phyloP scores from a whole-genome alignment of 1,284 basidiomycete genomes.

The Ustilago sp. region DNA sequence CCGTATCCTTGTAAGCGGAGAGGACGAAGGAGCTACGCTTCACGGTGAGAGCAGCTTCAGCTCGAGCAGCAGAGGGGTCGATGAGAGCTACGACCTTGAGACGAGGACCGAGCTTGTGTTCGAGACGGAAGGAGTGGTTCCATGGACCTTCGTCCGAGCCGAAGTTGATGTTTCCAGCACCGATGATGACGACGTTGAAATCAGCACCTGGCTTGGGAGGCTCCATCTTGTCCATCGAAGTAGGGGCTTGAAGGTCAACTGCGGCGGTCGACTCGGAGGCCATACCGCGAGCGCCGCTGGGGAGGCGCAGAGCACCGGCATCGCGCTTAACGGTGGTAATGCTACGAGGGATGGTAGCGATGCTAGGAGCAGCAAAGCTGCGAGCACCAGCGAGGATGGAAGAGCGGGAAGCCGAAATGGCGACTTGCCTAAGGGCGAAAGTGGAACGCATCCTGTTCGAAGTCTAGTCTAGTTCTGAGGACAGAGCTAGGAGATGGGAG shows the following conservation, averaged over 20 bases:
- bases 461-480: not conserved
- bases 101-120: conserved; percentile 87
- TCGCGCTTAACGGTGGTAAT: conserved; percentile 26
- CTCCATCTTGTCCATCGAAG: conserved; percentile 68
- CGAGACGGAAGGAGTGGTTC: conserved; percentile 69
- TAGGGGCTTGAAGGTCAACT: conserved; percentile 61
- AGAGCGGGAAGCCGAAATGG: conserved; percentile 44
- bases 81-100: conserved; percentile 95
- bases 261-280: conserved; percentile 24
- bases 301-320: conserved; percentile 12
- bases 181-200: conserved; percentile 68
- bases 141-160: conserved; percentile 68
- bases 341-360: conserved; percentile 15
- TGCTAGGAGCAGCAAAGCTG: conserved; percentile 14
- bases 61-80: conserved; percentile 87
- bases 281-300: conserved; percentile 22
- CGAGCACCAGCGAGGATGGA: conserved; percentile 26
- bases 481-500: not conserved
- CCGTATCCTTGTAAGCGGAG: conserved; percentile 90
- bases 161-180: conserved; percentile 68
- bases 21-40: conserved; percentile 95
- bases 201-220: conserved; percentile 67
- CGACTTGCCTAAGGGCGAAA: conserved; percentile 41
- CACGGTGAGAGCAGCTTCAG: conserved; percentile 82
- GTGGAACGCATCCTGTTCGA: conserved; percentile 43